Base-by-base conservation (phyloP, 225 moss, liverwort and hornwort species). In the Polytrichum formosum region DNA sequence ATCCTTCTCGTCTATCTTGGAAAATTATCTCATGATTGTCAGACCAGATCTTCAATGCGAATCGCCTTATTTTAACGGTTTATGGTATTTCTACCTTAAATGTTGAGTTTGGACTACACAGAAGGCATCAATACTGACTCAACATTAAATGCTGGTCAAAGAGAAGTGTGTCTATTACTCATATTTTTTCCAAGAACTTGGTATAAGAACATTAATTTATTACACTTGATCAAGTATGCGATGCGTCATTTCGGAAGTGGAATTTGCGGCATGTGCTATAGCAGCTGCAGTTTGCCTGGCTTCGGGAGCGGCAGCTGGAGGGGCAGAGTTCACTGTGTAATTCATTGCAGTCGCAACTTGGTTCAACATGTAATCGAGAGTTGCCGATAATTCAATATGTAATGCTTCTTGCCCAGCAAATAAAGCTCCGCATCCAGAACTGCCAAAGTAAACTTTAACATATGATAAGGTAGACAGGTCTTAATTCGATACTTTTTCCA, bases 401-500 rank as follows among this genome's bases (percentile, higher is more conserved):
- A 86, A 56, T 4, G 72, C 70, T 71, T 83, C 63, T 54, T 80
- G 53, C 30, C 80, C 83, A 59, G 75, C 55, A 22, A 86, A 78
- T 68, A 83, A 30, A 1, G 75, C 73, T 75, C 75, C 80, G 9
- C 86, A 83, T 54, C 86, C 86, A 62, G 64, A 73, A 59, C 86
- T 86, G 75, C 80, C 46, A 46, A 46, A 13, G 46, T 46, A 46
- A 46, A 46, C 46, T 16, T 46, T 3, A 4, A 46, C 4, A 46
- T 46, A 13, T 46, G 46, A 46, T 46, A 10, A 30, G 30, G 30
- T 30, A 31, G 31, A 31, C 7, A 7, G 13, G 16, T 46, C 46
- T 46, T 46, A 46, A 46, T 4, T 46, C 3, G 13, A 13, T 37
- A 13, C 13, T 13, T 13, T 37, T 37, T 3, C 46, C 13, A 46